Evolutionary conservation across 2,329 filamentous ascomycete species (phyloP).

Genomic region (Pseudocercospora fuligena): DNA sequence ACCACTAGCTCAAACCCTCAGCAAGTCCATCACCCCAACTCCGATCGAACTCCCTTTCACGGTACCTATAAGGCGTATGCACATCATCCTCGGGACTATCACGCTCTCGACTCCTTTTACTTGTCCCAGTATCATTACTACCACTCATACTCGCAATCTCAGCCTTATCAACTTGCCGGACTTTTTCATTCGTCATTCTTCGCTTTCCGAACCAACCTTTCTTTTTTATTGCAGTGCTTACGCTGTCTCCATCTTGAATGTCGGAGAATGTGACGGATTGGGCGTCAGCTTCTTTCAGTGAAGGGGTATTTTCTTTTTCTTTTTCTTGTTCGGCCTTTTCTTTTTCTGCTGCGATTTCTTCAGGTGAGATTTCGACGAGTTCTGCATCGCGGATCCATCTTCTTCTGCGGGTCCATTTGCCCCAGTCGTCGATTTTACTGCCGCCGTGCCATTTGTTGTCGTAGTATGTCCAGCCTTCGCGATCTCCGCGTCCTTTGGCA

Average conservation of each 20-base stretch:
- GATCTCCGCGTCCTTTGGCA: constrained; percentile 49
- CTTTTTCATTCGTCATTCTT: constrained; percentile 25
- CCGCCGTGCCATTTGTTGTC: constrained; percentile 98
- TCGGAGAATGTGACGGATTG: constrained; percentile 23
- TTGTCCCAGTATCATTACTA: constrained; percentile 32
- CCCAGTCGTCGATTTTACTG: constrained; percentile 88
- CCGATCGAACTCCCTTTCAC: constrained; percentile 65
- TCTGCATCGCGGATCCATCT: constrained; percentile 98
- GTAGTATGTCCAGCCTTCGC: constrained; percentile 93
- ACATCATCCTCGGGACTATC: constrained; percentile 50
- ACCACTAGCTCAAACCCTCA: constrained; percentile 75
- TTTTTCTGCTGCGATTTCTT: constrained; percentile 25
- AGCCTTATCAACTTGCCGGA: constrained; percentile 27
- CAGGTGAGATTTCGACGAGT: constrained; percentile 71
- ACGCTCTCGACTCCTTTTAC: constrained; percentile 37
- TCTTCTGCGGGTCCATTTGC: constrained; percentile 85
- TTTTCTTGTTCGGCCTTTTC: not conserved
- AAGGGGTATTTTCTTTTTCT: constrained; percentile 1
- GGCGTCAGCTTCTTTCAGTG: constrained; percentile 12
- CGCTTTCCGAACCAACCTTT: constrained; percentile 38
- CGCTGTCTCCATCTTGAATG: constrained; percentile 26
- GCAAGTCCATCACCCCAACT: constrained; percentile 82
- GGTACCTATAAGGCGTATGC: constrained; percentile 55
- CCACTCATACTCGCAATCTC: constrained; percentile 32
- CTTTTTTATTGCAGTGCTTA: constrained; percentile 28